These are phyloP conservation scores for Xerocomellus dryophilus DNA, from an alignment of 768 basidiomycete species.

Conservation along the genomic window DNA sequence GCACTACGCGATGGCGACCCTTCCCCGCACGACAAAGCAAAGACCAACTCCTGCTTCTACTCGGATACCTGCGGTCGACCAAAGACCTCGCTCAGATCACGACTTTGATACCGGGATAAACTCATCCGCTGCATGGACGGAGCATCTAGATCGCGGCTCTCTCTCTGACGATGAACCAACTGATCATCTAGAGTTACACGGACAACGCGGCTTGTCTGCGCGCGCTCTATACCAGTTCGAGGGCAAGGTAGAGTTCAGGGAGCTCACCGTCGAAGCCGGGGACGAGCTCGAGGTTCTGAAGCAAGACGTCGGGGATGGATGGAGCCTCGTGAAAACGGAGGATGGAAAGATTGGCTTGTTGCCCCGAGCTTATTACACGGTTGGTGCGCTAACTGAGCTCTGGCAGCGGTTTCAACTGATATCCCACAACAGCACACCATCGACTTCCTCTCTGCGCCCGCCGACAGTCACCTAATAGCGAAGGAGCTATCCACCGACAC, in stretches of 20 bases:
- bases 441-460: constrained; percentile 54
- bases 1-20: constrained; percentile 33
- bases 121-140: constrained; percentile 75
- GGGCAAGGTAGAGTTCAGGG: constrained; percentile 72
- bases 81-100: constrained; percentile 24
- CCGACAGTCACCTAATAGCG: constrained; percentile 23
- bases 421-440: constrained; percentile 53
- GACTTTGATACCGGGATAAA: constrained; percentile 79
- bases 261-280: constrained; percentile 65
- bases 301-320: constrained; percentile 72
- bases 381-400: constrained; percentile 30
- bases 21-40: constrained; percentile 34
- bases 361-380: constrained; percentile 71
- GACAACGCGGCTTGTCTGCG: constrained; percentile 46
- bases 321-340: constrained; percentile 66
- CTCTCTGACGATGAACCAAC: constrained; percentile 53
- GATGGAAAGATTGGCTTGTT: constrained; percentile 65
- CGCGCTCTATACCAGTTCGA: constrained; percentile 72
- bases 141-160: constrained; percentile 45
- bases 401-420: neutral
- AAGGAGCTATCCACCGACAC: constrained; percentile 39
- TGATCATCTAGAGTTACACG: constrained; percentile 34
- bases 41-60: constrained; percentile 12
- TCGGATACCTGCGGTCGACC: constrained; percentile 22
- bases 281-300: constrained; percentile 69